A percentile compares a stretch with the other conserved stretches of the same genome.
phyloP scores from a whole-genome alignment of 352 stramenopile species.

The Phytophthora syringae region DNA sequence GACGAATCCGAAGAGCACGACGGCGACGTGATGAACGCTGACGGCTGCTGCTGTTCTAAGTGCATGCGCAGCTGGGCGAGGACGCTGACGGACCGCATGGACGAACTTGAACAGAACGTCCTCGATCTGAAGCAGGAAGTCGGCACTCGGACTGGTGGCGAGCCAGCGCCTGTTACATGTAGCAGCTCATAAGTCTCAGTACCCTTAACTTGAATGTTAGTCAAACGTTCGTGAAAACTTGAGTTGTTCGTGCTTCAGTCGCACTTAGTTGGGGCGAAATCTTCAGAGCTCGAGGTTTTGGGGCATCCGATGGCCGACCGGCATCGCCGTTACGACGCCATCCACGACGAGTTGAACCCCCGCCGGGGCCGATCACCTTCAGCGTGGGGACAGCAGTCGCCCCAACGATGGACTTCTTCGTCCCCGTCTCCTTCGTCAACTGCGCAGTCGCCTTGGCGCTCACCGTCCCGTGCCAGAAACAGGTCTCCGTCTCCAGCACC shows the following conservation, averaged over 20 bases:
- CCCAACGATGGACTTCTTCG: background rate
- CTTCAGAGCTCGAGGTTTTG: background rate
- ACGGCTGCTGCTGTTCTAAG: conserved; percentile 37
- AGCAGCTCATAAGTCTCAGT: too few relatives aligned
- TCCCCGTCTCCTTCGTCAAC: background rate
- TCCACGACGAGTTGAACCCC: conserved; percentile 1
- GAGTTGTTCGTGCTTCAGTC: too few relatives aligned
- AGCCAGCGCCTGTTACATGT: background rate
- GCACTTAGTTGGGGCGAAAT: too few relatives aligned
- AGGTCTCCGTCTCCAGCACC: conserved; percentile 18
- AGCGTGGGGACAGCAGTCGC: conserved; percentile 1
- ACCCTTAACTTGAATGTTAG: too few relatives aligned
- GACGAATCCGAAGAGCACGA: conserved; percentile 20
- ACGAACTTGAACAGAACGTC: conserved; percentile 37
- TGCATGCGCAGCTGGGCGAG: conserved; percentile 41
- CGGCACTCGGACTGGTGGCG: background rate
- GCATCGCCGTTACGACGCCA: conserved; percentile 13
- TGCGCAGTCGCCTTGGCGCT: too few relatives aligned
- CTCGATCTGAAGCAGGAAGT: conserved; percentile 23
- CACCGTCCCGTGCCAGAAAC: conserved; percentile 8
- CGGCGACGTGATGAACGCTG: conserved; percentile 29
- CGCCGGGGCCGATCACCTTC: background rate
- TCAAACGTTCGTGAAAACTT: too few relatives aligned
- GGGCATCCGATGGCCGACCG: conserved; percentile 12
- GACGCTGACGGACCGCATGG: conserved; percentile 33